These are phyloP conservation scores for Podaxis pistillaris DNA, from an alignment of 768 basidiomycete species.

Conservation along the genomic window DNA sequence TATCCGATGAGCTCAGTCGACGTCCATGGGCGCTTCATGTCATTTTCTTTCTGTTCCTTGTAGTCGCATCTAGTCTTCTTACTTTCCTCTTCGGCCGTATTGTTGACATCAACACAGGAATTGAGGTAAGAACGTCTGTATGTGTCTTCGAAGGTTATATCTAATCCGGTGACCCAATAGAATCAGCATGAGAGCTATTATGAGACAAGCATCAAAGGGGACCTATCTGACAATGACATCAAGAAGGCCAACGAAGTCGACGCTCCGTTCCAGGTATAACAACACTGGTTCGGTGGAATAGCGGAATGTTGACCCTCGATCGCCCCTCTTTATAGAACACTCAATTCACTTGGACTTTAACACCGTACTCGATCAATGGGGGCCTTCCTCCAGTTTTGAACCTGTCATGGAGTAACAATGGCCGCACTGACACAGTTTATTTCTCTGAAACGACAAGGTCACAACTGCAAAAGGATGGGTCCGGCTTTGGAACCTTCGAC, in stretches of 20 bases:
- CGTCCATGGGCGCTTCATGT: slow-evolving; percentile 37
- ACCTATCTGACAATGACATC: slow-evolving; percentile 32
- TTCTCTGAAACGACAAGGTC: slow-evolving; percentile 34
- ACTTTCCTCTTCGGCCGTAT: slow-evolving; percentile 37
- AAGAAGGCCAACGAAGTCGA: slow-evolving; percentile 25
- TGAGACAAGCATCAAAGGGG: slow-evolving; percentile 34
- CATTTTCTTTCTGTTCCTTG: slow-evolving; percentile 32
- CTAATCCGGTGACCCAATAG: slow-evolving; percentile 17
- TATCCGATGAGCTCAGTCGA: slow-evolving; percentile 20
- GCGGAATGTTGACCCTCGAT: too few species aligned
- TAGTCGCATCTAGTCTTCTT: slow-evolving; percentile 24
- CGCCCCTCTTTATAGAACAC: slow-evolving; percentile 24
- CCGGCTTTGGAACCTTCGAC: slow-evolving; percentile 37
- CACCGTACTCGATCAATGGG: slow-evolving; percentile 34
- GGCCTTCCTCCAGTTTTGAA: slow-evolving; percentile 33
- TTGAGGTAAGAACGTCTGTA: slow-evolving; percentile 23
- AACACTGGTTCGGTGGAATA: background rate
- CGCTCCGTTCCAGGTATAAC: slow-evolving; percentile 20
- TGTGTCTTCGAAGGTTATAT: background rate
- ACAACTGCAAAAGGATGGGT: slow-evolving; percentile 32
- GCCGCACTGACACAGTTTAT: slow-evolving; percentile 27
- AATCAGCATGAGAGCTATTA: slow-evolving; percentile 31
- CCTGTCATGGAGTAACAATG: slow-evolving; percentile 24
- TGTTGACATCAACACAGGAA: slow-evolving; percentile 29
- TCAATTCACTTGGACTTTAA: slow-evolving; percentile 36